Conservation (phyloP, 2,329 filamentous ascomycete species). For the Chrysoporthe deuterocubensis region DNA sequence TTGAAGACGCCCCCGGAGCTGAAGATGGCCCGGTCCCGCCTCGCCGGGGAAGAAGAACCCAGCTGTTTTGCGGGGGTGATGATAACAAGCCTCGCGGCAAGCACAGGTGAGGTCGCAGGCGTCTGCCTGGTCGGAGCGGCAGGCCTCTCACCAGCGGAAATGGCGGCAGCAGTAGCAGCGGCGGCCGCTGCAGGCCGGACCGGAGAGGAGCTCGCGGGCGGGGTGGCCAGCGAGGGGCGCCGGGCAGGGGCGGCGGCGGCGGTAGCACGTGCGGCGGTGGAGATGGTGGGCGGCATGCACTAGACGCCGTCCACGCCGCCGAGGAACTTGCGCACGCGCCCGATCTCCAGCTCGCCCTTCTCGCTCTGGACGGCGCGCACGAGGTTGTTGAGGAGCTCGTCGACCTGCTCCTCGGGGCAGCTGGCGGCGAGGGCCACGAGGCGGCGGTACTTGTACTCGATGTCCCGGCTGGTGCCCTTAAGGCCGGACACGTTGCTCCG, state of each 20-base stretch:
- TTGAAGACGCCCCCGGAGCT: slow-evolving; percentile 1
- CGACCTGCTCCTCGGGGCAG: slow-evolving; percentile 77
- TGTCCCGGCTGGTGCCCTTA: slow-evolving; percentile 77
- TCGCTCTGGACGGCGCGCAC: slow-evolving; percentile 91
- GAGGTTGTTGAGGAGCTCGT: slow-evolving; percentile 77
- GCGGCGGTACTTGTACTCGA: slow-evolving; percentile 85
- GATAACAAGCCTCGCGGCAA: background rate
- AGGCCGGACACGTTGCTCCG: slow-evolving; percentile 70
- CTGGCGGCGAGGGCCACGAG: slow-evolving; percentile 87
- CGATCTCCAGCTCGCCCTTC: slow-evolving; percentile 73
- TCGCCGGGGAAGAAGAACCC: background rate
- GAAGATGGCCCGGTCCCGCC: background rate
- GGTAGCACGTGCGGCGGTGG: background rate
- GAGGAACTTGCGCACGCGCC: slow-evolving; percentile 77
- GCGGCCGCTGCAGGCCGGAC: background rate
- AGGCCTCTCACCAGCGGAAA: background rate
- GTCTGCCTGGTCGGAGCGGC: background rate
- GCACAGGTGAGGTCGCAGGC: background rate
- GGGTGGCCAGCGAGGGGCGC: background rate
- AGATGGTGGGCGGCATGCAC: background rate
- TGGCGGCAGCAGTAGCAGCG: background rate
- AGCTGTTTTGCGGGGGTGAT: background rate
- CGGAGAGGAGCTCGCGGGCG: background rate
- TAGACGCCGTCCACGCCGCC: slow-evolving; percentile 71
- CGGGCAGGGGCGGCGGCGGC: background rate